Evolutionary conservation across 208 protist species (phyloP), one percentile per base, ranked within the genome.

Genomic region (Wallacemonas sp.): DNA sequence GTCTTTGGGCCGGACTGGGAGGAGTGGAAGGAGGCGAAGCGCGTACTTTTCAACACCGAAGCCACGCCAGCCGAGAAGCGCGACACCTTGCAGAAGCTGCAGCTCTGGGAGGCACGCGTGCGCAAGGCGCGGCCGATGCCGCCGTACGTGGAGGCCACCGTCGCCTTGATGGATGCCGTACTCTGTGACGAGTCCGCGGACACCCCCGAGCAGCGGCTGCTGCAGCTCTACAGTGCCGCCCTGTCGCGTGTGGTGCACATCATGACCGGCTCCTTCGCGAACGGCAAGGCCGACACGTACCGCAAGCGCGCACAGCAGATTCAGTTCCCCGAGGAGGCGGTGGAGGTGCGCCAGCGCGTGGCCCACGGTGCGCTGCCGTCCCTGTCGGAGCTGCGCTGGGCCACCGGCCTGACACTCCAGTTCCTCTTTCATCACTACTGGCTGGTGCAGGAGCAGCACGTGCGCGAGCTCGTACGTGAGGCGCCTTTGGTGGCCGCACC

Each of bases 311-410:
- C 91, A 1, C 69, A 52, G 4, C 39, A 76, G 45, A 87, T 94
- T 42, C 84, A 70, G 16, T 91, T 96, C 50, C 91, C 91, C 0
- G 91, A 90, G 61, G 87, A 96, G 75, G 86, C 82, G 23, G 86
- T 94, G 7, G 87, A 96, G 77, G 91, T 92, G 59, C 87, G 91
- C 2, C 87, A 96, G 70, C 86, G 87, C 18, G 85, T 96, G 64
- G 87, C 91, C 2, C 91, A 96, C 57, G 91, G 91, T 0, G 67
- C 57, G 12, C 45, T 87, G 41, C 91, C 91, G 32, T 57, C 81
- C 2, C 57, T 90, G 0, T 86, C 85, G 3, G 86, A 96, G 73
- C 72, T 96, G 65, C 87, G 91, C 3, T 96, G 87, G 86, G 87
- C 86, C 3, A 77, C 72, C 41, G 81, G 79, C 2, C 52, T 96